Base-by-base conservation (phyloP, 139 green algal genomes). In the Medakamo hakoo region DNA sequence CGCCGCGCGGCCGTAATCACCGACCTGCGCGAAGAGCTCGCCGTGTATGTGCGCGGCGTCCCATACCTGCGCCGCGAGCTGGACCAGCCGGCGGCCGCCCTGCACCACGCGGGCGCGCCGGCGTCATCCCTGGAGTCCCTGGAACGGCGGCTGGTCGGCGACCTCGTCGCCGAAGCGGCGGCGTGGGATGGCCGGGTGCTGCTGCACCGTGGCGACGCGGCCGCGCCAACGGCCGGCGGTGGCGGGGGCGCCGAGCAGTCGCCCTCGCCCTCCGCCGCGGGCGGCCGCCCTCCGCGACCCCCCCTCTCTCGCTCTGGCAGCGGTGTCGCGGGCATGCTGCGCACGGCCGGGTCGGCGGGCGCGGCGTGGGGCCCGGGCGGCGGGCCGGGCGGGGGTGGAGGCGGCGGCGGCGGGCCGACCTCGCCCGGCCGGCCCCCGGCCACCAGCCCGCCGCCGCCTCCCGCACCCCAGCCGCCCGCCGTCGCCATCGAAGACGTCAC, bases 11-110 rank as follows among this genome's bases (percentile, higher is more conserved):
- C 90, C n/a, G 70, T 94, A 23, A 69, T 96, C 4, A 79, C 72
- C 2, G 89, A 96, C 71, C 67, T 93, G 57, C 65, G 89, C 3
- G 89, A 96, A 73, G 90, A 97, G 79, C 75, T 94, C 55, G 83
- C 88, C 59, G 80, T 91, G 59, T 93, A 94, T 59, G 70, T 92
- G 27, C 82, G 84, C 57, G 85, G 82, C 27, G 60, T 49, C 26
- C 82, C 84, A 18, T 90, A 95, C 75, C 77, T 87, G 49, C 76
- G 86, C 3, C 69, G 88, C 2, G 88, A 95, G 73, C 73, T 94
- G 67, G 88, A 94, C 70, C 87, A 89, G 77, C 86, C 87, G 21
- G 80, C 81, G 1, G 85, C 84, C 9, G 80, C 82, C 14, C 70
- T 95, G 64, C 83, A 93, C 68, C 85, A 94, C 65, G 86, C 86